phyloP scores from a whole-genome alignment of 2,329 filamentous ascomycete species.

The Eutypella sp. region DNA sequence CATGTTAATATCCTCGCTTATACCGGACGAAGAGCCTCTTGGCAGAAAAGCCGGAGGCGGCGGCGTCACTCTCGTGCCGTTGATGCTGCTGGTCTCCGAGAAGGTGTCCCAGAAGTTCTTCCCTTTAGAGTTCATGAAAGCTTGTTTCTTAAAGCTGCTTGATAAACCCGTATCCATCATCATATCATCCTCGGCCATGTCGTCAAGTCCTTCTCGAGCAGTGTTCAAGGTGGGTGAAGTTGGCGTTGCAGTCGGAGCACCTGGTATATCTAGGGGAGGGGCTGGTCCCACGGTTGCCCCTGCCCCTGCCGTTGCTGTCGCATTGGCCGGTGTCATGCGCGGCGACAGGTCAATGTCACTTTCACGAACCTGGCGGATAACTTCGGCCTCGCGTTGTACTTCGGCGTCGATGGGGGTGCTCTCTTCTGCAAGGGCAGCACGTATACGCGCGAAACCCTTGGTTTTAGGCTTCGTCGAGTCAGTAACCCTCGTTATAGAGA shows the following conservation, averaged over 20 bases:
- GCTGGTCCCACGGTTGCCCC: slow-evolving; percentile 21
- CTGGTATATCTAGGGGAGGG: slow-evolving; percentile 39
- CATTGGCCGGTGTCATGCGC: slow-evolving; percentile 23
- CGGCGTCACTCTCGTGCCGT: slow-evolving; percentile 38
- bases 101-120: slow-evolving; percentile 74
- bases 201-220: slow-evolving; percentile 61
- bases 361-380: slow-evolving; percentile 91
- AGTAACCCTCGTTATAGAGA: slow-evolving; percentile 15
- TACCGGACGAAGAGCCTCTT: slow-evolving; percentile 52
- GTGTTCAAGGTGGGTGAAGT: slow-evolving; percentile 64
- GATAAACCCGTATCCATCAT: slow-evolving; percentile 56
- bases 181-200: slow-evolving; percentile 64
- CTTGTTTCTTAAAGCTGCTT: slow-evolving; percentile 70
- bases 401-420: slow-evolving; percentile 83
- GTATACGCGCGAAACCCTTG: slow-evolving; percentile 89
- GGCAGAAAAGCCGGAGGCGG: slow-evolving; percentile 63
- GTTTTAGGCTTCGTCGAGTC: slow-evolving; percentile 71
- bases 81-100: slow-evolving; percentile 58
- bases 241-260: slow-evolving; percentile 51
- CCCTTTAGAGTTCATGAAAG: slow-evolving; percentile 65
- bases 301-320: neutral
- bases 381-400: slow-evolving; percentile 85
- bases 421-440: slow-evolving; percentile 85
- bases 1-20: slow-evolving; percentile 69
- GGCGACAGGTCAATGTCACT: slow-evolving; percentile 66